Evolutionary conservation across 495 filamentous ascomycete genomes (phyloP).

Genomic region (Neurospora pannonica): DNA sequence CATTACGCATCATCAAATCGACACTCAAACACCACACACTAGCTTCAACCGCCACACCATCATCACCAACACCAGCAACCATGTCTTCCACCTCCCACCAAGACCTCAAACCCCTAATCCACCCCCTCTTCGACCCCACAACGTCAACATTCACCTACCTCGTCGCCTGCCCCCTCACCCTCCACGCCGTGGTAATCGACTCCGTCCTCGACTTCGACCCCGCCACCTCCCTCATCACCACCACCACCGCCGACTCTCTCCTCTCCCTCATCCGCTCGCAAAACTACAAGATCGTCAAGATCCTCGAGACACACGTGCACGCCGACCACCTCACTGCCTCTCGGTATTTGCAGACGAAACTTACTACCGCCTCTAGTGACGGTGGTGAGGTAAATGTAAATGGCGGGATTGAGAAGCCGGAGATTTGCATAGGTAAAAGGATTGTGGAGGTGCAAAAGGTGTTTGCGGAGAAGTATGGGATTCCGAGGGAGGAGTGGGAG

Average conservation of each 20-base stretch:
- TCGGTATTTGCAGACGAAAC: slow-evolving; percentile 40
- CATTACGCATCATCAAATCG: background rate
- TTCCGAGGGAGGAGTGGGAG: slow-evolving; percentile 28
- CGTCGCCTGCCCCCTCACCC: slow-evolving; percentile 42
- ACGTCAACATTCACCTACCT: slow-evolving; percentile 54
- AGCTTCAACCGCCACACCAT: background rate
- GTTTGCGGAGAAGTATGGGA: slow-evolving; percentile 41
- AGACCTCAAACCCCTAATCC: slow-evolving; percentile 13
- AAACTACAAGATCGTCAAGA: slow-evolving; percentile 35
- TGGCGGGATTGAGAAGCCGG: slow-evolving; percentile 16
- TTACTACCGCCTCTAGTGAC: slow-evolving; percentile 11
- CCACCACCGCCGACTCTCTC: slow-evolving; percentile 39
- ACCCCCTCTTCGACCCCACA: slow-evolving; percentile 25
- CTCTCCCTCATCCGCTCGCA: slow-evolving; percentile 31
- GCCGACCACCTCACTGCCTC: slow-evolving; percentile 55
- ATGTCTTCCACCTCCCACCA: background rate
- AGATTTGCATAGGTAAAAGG: slow-evolving; percentile 45
- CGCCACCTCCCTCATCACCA: slow-evolving; percentile 34
- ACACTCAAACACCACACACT: background rate
- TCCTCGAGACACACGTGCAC: slow-evolving; percentile 54
- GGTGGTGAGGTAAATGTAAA: background rate
- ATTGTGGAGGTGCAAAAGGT: slow-evolving; percentile 43
- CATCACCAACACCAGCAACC: background rate
- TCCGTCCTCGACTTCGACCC: slow-evolving; percentile 50
- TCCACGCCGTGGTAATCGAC: slow-evolving; percentile 46